Evolutionary conservation across 345 rosid species (phyloP).

Genomic region (Erodium maritimum): DNA sequence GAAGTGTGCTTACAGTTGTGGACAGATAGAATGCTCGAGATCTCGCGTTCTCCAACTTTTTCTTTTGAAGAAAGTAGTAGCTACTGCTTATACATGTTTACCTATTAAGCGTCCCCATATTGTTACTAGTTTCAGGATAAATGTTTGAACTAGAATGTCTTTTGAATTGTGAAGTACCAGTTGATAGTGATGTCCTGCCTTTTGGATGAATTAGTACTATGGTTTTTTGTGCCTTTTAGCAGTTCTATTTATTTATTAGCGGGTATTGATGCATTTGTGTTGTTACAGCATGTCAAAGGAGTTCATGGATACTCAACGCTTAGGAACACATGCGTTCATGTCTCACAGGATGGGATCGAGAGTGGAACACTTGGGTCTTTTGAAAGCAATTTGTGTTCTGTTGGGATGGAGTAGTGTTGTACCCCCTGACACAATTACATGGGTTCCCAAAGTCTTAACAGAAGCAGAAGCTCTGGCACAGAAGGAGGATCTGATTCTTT

Average conservation of each 20-base stretch:
- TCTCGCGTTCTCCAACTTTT: too few relatives aligned
- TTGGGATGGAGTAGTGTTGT: constrained; percentile 40
- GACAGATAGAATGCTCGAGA: too few relatives aligned
- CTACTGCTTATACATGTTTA: too few relatives aligned
- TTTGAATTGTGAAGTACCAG: not conserved
- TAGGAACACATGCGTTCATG: constrained; percentile 46
- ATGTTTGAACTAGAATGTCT: not conserved
- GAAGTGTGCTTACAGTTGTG: too few relatives aligned
- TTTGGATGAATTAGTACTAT: too few relatives aligned
- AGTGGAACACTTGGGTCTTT: constrained; percentile 45
- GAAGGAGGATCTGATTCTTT: constrained; percentile 43
- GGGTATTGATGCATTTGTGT: constrained; percentile 1
- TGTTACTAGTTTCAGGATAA: not conserved
- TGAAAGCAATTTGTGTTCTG: constrained; percentile 42
- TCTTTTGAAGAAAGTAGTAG: too few relatives aligned
- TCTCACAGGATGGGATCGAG: constrained; percentile 38
- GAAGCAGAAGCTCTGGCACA: constrained; percentile 29
- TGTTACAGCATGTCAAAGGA: constrained; percentile 38
- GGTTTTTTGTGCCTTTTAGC: not conserved
- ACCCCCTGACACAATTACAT: constrained; percentile 26
- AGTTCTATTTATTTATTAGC: not conserved
- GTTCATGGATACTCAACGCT: constrained; percentile 32
- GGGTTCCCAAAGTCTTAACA: constrained; percentile 32
- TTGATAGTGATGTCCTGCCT: not conserved
- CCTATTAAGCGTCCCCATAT: too few relatives aligned